phyloP scores from a whole-genome alignment of 2,329 filamentous ascomycete genomes.

The Volutella citrinella region DNA sequence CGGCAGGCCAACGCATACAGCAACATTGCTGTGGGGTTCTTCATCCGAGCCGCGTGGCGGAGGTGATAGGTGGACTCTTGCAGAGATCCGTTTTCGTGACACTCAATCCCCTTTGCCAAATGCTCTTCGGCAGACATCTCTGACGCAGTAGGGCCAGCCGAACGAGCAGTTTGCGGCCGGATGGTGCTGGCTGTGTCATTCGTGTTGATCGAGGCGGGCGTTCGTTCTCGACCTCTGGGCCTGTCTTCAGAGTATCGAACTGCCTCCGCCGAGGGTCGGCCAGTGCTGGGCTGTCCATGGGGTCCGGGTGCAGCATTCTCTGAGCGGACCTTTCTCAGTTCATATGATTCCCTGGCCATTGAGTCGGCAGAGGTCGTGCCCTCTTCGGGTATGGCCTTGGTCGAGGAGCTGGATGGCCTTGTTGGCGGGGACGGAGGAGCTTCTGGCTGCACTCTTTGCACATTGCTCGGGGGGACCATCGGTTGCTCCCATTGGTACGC shows the following conservation, averaged over 20 bases:
- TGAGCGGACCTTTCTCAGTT: constrained; percentile 48
- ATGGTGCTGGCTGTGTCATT: constrained; percentile 53
- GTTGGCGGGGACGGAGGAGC: constrained; percentile 62
- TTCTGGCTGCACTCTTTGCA: constrained; percentile 39
- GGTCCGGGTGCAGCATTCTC: constrained; percentile 40
- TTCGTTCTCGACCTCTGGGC: constrained; percentile 45
- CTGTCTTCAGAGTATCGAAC: constrained; percentile 47
- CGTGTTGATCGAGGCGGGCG: constrained; percentile 47
- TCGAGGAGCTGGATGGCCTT: constrained; percentile 56
- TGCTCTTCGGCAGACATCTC: constrained; percentile 85
- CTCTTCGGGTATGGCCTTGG: constrained; percentile 37
- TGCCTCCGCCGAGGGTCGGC: constrained; percentile 43
- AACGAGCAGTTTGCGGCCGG: constrained; percentile 38
- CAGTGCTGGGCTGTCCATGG: constrained; percentile 35
- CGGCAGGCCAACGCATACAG: constrained; percentile 92
- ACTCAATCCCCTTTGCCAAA: constrained; percentile 82
- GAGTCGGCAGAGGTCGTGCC: constrained; percentile 26
- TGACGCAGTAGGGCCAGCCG: constrained; percentile 53
- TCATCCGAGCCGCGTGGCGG: constrained; percentile 79
- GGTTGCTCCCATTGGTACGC: constrained; percentile 65
- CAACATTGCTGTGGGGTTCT: constrained; percentile 91
- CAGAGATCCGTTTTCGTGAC: constrained; percentile 81
- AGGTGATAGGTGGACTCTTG: constrained; percentile 97
- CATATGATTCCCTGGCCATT: constrained; percentile 44
- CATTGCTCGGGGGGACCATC: constrained; percentile 36